Conservation (phyloP, 352 stramenopile species). For the Pythium aristosporum region DNA sequence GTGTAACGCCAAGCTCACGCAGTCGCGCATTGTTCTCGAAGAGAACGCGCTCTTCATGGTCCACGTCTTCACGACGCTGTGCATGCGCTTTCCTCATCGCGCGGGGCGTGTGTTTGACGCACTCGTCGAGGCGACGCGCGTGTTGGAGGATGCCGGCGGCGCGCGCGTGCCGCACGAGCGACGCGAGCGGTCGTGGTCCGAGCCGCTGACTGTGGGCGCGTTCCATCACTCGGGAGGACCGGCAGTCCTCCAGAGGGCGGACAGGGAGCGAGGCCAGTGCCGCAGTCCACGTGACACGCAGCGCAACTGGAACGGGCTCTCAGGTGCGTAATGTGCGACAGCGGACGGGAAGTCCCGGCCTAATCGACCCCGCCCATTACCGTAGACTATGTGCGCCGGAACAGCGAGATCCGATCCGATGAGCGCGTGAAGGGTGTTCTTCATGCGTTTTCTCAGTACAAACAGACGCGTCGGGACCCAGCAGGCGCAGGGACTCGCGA, state of each 20-base stretch:
- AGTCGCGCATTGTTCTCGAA: slow-evolving; percentile 63
- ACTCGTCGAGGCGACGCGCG: slow-evolving; percentile 52
- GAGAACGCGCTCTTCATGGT: slow-evolving; percentile 73
- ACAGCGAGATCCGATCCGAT: slow-evolving; percentile 34
- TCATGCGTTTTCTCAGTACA: slow-evolving; percentile 25
- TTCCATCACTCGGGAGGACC: not conserved
- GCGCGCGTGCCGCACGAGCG: not conserved
- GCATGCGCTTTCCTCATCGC: slow-evolving; percentile 63
- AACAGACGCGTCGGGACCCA: slow-evolving; percentile 10
- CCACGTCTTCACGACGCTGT: slow-evolving; percentile 66
- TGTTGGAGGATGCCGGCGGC: slow-evolving; percentile 35
- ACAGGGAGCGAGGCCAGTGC: slow-evolving; percentile 26
- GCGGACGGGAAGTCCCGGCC: no score
- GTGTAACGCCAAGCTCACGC: slow-evolving; percentile 60
- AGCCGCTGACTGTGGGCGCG: slow-evolving; percentile 18
- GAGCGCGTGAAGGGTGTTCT: slow-evolving; percentile 19
- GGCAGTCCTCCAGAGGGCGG: slow-evolving; percentile 15
- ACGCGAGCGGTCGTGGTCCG: slow-evolving; percentile 22
- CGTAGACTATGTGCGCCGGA: slow-evolving; percentile 25
- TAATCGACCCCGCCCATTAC: not conserved
- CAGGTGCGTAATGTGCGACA: slow-evolving; percentile 20
- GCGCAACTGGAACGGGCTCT: slow-evolving; percentile 65
- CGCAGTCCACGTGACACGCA: slow-evolving; percentile 51
- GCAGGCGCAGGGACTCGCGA: not conserved
- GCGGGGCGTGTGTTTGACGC: slow-evolving; percentile 46